A percentile compares a stretch with the other conserved stretches of the same genome.
Evolutionary conservation across 2,329 filamentous ascomycete species (phyloP).

Genomic region (Alternaria dauci): DNA sequence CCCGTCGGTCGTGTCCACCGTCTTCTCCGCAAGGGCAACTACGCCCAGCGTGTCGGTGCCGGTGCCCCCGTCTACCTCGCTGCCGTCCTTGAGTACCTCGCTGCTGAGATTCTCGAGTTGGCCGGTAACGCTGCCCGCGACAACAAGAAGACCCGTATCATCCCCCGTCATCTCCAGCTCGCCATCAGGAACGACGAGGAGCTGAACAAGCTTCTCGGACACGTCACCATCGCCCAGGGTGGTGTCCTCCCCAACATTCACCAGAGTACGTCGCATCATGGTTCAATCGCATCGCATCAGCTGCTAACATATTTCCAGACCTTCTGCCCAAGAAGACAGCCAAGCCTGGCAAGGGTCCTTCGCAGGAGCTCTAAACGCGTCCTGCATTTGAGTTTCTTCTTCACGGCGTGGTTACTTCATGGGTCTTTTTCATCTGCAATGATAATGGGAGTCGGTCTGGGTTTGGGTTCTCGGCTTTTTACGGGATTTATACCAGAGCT

Average conservation of each 20-base stretch:
- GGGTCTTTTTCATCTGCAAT: conserved; percentile 71
- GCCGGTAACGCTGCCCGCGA: conserved; percentile 98
- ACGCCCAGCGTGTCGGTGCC: conserved; percentile 98
- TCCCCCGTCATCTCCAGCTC: conserved; percentile 97
- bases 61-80: conserved; percentile 97
- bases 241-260: conserved; percentile 97
- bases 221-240: conserved; percentile 96
- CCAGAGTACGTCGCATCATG: conserved; percentile 75
- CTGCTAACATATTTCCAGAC: conserved; percentile 68
- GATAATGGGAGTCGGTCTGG: conserved; percentile 77
- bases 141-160: conserved; percentile 99
- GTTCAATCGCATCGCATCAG: not conserved
- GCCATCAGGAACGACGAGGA: conserved; percentile 99
- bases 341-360: conserved; percentile 90
- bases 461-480: conserved; percentile 64
- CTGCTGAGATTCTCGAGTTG: conserved; percentile 98
- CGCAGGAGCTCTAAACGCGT: conserved; percentile 86
- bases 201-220: conserved; percentile 96
- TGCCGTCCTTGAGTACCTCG: conserved; percentile 97
- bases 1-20: conserved; percentile 99
- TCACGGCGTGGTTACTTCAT: conserved; percentile 55
- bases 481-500: conserved; percentile 62
- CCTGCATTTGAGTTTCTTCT: conserved; percentile 46
- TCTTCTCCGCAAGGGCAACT: conserved; percentile 99
- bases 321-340: conserved; percentile 98